Percentiles rank a stretch among this genome's conserved stretches.
Evolutionary conservation across 495 filamentous ascomycete genomes (phyloP).

Genomic region (Penicillium herquei): DNA sequence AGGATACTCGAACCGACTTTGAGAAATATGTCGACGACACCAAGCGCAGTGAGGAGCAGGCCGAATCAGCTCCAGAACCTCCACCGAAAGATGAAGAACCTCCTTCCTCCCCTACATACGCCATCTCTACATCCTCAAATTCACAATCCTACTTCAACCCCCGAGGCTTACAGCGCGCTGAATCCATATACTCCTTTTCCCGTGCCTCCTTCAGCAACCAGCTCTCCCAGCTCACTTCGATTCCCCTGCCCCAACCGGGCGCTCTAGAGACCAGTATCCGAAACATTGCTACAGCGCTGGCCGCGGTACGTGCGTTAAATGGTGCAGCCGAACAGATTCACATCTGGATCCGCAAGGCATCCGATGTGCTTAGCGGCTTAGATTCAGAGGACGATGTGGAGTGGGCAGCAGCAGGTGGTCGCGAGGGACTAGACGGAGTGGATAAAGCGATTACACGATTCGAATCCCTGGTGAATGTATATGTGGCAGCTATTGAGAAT

Average conservation of each 20-base stretch:
- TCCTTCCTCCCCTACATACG: conserved; percentile 22
- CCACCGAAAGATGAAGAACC: conserved; percentile 41
- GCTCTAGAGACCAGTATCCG: conserved; percentile 77
- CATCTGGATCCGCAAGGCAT: conserved; percentile 87
- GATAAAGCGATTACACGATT: conserved; percentile 83
- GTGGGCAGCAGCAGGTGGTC: conserved; percentile 90
- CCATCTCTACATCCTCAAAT: conserved; percentile 41
- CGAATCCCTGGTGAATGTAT: conserved; percentile 82
- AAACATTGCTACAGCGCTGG: conserved; percentile 74
- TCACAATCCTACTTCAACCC: conserved; percentile 53
- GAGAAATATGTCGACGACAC: conserved; percentile 48
- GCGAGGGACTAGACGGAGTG: conserved; percentile 85
- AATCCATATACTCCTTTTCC: conserved; percentile 85
- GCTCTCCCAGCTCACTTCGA: conserved; percentile 79
- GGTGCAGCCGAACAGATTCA: conserved; percentile 86
- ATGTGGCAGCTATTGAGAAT: conserved; percentile 85
- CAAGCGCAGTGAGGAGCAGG: conserved; percentile 35
- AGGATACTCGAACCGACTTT: conserved; percentile 38
- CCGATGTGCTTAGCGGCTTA: conserved; percentile 77
- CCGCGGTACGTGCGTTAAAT: conserved; percentile 73
- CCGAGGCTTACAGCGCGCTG: conserved; percentile 53
- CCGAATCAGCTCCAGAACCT: conserved; percentile 29
- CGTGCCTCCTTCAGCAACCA: conserved; percentile 88
- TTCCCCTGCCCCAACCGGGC: conserved; percentile 79
- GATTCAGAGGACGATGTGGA: conserved; percentile 96